Conservation (phyloP, 192 early-diverging fungal species). For the Coemansia sp. region DNA sequence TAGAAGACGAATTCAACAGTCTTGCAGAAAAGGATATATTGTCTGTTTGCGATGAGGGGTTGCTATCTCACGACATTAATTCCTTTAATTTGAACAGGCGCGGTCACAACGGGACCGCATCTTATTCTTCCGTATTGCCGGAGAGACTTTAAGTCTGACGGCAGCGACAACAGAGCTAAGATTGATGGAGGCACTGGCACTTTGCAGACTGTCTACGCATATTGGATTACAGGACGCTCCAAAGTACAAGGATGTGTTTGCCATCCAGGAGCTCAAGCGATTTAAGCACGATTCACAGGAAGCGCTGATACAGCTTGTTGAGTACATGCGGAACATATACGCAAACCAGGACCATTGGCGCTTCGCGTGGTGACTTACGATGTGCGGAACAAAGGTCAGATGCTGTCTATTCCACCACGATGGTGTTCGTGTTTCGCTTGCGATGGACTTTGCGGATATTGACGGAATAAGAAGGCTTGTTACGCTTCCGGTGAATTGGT, state of each 20-base stretch:
- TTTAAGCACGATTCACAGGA: background rate
- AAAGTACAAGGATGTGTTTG: background rate
- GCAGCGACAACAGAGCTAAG: no score
- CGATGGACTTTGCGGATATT: background rate
- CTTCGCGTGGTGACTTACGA: constrained; percentile 12
- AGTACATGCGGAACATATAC: constrained; percentile 4
- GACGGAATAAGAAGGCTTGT: constrained; percentile 11
- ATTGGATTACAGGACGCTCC: background rate
- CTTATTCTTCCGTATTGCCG: no score
- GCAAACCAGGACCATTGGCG: constrained; percentile 9
- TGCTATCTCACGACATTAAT: no score
- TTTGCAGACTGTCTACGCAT: background rate
- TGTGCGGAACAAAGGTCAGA: constrained; percentile 3
- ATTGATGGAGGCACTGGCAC: no score
- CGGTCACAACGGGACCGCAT: no score
- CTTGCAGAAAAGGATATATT: no score
- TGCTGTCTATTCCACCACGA: background rate
- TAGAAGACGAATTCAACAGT: no score
- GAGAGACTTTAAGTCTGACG: no score
- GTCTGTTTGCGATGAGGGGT: no score
- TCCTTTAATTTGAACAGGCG: no score
- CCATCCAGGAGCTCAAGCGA: constrained; percentile 4
- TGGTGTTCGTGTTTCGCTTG: background rate
- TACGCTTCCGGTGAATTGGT: constrained; percentile 11
- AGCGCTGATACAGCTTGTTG: background rate